Percentiles rank a stretch among this genome's conserved stretches.
Conservation (phyloP, 1,284 basidiomycete species). For the Papiliotrema nemorosa region DNA sequence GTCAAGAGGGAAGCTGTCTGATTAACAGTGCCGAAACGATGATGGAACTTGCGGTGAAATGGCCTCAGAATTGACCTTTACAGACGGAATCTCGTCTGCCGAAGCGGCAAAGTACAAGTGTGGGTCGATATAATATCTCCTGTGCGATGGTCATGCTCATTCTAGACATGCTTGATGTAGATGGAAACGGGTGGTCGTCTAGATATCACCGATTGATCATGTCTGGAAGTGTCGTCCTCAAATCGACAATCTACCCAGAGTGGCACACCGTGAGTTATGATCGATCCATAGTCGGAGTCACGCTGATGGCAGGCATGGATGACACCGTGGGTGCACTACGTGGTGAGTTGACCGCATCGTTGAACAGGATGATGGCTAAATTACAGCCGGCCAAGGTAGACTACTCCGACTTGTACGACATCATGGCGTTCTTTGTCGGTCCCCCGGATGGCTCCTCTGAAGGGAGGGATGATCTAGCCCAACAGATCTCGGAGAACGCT, state of each 20-base stretch:
- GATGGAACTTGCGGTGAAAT: too few species aligned
- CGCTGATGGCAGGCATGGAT: slow-evolving; percentile 38
- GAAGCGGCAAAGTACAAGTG: too few species aligned
- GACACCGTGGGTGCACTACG: slow-evolving; percentile 51
- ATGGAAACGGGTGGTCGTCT: slow-evolving; percentile 47
- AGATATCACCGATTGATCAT: slow-evolving; percentile 46
- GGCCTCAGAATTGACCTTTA: too few species aligned
- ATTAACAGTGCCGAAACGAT: too few species aligned
- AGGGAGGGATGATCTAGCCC: slow-evolving; percentile 50
- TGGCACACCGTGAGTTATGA: slow-evolving; percentile 20
- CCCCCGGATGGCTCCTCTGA: slow-evolving; percentile 26
- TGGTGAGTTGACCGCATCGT: slow-evolving; percentile 28
- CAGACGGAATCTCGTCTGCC: too few species aligned
- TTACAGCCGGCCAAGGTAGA: slow-evolving; percentile 51
- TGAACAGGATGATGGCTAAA: neutral
- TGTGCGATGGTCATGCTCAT: neutral
- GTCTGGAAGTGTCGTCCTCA: slow-evolving; percentile 49
- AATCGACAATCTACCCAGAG: slow-evolving; percentile 50
- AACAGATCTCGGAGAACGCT: slow-evolving; percentile 49
- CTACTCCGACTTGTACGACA: slow-evolving; percentile 52
- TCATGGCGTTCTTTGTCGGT: slow-evolving; percentile 53
- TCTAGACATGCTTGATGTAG: slow-evolving; percentile 17
- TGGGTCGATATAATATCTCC: neutral
- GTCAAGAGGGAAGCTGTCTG: too few species aligned
- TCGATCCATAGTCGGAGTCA: neutral